phyloP scores from a whole-genome alignment of 2,329 filamentous ascomycete species.

The Rhynchosporium secalis region DNA sequence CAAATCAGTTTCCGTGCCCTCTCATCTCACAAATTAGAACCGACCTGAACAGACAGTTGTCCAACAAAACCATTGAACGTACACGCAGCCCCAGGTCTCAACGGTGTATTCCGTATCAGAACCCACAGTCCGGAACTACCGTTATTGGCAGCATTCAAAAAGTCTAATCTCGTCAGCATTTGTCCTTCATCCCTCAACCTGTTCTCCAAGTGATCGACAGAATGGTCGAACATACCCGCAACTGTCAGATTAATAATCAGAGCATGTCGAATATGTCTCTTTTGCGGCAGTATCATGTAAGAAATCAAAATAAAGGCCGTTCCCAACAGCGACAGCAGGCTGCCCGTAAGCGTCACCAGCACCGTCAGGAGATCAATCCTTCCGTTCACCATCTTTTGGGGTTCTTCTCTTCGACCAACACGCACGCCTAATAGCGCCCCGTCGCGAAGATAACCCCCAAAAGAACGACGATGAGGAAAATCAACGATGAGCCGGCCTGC shows the following conservation, averaged over 20 bases:
- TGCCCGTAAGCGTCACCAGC: slow-evolving; percentile 9
- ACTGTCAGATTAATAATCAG: slow-evolving; percentile 16
- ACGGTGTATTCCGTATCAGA: background rate
- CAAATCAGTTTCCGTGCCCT: background rate
- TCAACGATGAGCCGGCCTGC: too few relatives aligned
- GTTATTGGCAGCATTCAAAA: slow-evolving; percentile 15
- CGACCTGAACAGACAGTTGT: slow-evolving; percentile 14
- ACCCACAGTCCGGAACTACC: slow-evolving; percentile 12
- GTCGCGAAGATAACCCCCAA: too few relatives aligned
- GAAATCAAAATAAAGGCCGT: slow-evolving; percentile 14
- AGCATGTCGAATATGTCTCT: slow-evolving; percentile 17
- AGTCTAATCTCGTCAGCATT: slow-evolving; percentile 1
- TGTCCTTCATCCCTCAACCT: background rate
- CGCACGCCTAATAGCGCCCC: too few relatives aligned
- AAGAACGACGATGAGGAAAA: too few relatives aligned
- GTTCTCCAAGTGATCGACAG: background rate
- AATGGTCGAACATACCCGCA: slow-evolving; percentile 6
- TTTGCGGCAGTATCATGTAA: slow-evolving; percentile 13
- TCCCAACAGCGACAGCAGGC: slow-evolving; percentile 11
- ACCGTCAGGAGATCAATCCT: slow-evolving; percentile 5
- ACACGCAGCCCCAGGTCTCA: slow-evolving; percentile 11
- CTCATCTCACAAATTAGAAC: background rate
- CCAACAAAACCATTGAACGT: slow-evolving; percentile 15
- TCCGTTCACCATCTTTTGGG: background rate
- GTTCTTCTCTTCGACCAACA: too few relatives aligned